Evolutionary conservation across 768 basidiomycete species (phyloP), one percentile per base, ranked within the genome.

Genomic region (Tylopilus balloui): DNA sequence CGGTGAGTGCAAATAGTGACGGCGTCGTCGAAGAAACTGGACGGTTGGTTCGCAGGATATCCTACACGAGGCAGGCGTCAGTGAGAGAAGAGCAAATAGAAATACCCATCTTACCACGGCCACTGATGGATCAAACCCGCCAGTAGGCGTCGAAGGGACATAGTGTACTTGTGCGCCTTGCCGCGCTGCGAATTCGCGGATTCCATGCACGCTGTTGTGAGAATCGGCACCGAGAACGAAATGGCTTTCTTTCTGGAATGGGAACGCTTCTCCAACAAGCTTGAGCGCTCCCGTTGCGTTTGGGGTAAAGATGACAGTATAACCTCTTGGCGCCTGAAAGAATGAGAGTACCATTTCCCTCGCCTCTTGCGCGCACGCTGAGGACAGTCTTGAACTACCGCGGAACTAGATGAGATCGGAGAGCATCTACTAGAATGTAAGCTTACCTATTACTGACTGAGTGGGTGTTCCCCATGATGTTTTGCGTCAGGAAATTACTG

Each of bases 181-280:
- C 48, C 69, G 66, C 12, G 62, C 60, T 0, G 88, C 87, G 58
- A 79, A 92, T 68, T 86, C 76, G 35, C 88, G 77, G 51, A 91
- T 85, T 7, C 88, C 88, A 57, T 91, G 84, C 15, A 90, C 82
- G 52, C 86, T 89, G 60, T 90, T 91, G 64, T 92, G 90, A 6
- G 86, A 84, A 67, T 92, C 89, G 11, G 77, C 74, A n/a, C 84
- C 78, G 47, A 92, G 79, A 42, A 92, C 76, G 58, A 81, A 83
- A 39, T 65, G 67, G 44, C 81, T 78, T 15, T 73, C 77, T 31
- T 69, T 69, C 4, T 62, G 65, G 59, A 90, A 91, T 0, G 85
- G 86, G 57, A 82, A 92, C 0, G 87, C 73, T 65, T 92, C 89
- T 28, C 88, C 90, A 35, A 91, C 78, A 25, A 92, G 75, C 59